Conservation (phyloP, 1,139 yeast genomes). For the Hemisphaericaspora xylanilytica region DNA sequence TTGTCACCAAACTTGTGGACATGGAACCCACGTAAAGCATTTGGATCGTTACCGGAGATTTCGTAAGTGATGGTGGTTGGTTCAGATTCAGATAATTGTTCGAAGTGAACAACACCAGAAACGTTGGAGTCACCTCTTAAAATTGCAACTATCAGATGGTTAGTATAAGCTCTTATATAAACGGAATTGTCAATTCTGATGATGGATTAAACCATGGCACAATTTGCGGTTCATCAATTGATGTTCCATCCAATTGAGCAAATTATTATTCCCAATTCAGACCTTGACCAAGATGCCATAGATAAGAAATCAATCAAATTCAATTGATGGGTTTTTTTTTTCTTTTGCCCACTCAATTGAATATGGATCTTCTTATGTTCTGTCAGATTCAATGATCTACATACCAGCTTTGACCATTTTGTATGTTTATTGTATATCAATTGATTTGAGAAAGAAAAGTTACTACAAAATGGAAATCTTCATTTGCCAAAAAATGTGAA, state of each 20-base stretch:
- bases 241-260: neutral
- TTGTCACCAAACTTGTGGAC: slow-evolving; percentile 97
- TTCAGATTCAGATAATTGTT: slow-evolving; percentile 72
- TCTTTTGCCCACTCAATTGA: neutral
- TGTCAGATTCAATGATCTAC: slow-evolving; percentile 14
- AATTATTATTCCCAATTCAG: neutral
- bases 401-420: slow-evolving; percentile 39
- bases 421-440: slow-evolving; percentile 6
- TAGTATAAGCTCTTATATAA: too few relatives aligned
- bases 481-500: neutral
- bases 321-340: too few relatives aligned
- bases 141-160: slow-evolving; percentile 67
- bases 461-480: too few relatives aligned
- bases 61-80: slow-evolving; percentile 89
- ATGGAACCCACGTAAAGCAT: slow-evolving; percentile 95
- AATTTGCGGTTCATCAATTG: too few relatives aligned
- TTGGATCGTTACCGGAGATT: slow-evolving; percentile 81
- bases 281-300: too few relatives aligned
- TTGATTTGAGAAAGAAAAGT: slow-evolving; percentile 2
- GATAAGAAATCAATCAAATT: too few relatives aligned
- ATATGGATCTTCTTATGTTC: too few relatives aligned
- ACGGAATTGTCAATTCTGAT: too few relatives aligned
- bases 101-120: slow-evolving; percentile 80
- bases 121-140: slow-evolving; percentile 93
- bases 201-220: too few relatives aligned